Base-by-base conservation (phyloP, 768 basidiomycete genomes). In the Sporobolomyces pararoseus region DNA sequence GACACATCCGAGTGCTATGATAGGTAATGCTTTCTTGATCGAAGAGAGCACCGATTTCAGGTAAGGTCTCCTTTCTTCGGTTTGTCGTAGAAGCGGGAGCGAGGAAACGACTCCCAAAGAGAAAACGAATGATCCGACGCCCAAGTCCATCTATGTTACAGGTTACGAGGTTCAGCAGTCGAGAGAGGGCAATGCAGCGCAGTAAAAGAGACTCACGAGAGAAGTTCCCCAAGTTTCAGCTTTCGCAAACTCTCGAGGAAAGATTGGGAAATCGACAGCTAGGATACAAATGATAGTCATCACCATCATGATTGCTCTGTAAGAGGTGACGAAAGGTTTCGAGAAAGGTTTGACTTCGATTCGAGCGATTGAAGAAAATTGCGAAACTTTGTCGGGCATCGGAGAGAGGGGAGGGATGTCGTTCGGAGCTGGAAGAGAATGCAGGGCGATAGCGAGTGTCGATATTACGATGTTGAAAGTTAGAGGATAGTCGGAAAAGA, bases 61-160 rank as follows among this genome's bases (percentile, higher is more conserved):
- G 53, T 73, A 23, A 79, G 82, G 51, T 7, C 50, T 23, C 4
- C 19, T 21, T 6, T 46, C 53, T 6, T 46, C 53, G 7, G 86
- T 85, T 60, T 88, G 82, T 74, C 86, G 88, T 35, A 94, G 80
- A 32, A 92, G 78, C 1, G 91, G 88, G 51, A 88, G 86, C 0
- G 91, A 88, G n/a, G 92, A 92, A 7, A 93, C 87, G 50, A 99
- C 79, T 27, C 96, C 96, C 77, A 94, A 89, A 0, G 95, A 93
- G 79, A 96, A 98, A 17, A 98, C 91, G 73, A 99, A 98, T 1
- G 94, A 92, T 17, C 96, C 96, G 2, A 97, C 95, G 16, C 96
- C 96, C 17, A 93, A 80, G 77, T 99, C 96, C 96, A 98, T 99
- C 95, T 99, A 70, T 37, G 23, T 39, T 13, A 42, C 9, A 9